Evolutionary conservation across 2,329 filamentous ascomycete species (phyloP), one percentile per base, ranked within the genome.

Genomic region (Trichoderma semiorbis): DNA sequence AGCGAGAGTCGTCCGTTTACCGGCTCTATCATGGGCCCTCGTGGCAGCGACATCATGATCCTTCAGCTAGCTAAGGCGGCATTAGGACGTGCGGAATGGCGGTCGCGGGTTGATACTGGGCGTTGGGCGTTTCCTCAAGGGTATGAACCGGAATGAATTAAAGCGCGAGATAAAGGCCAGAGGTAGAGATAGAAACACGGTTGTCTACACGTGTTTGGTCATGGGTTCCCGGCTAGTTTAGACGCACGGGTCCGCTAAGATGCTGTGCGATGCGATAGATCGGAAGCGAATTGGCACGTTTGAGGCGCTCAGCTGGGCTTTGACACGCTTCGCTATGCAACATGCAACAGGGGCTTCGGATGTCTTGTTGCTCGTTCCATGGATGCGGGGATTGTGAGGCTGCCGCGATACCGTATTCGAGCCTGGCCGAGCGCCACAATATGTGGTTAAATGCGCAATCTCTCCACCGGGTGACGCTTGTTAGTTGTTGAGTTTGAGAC

Each of bases 1-100:
- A 74, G 64, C 5, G 80, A 82, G 50, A 78, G 79, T 12, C 74
- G 74, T 2, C 77, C 80, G 3, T 71, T 82, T 5, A 80, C 77
- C 18, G 75, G 76, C 34, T 79, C 79, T 28, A 34, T 82, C 10
- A 71, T 81, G 24, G 78, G 80, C 2, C 55, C 76, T 5, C 72
- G 62, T 7, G 78, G 77, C 4, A 75, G 78, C 53, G 79, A 79
- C 18, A 21, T 76, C 2, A 73, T 72, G 36, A 69, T 79, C 21
- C 70, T 81, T 28, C 73, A 78, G 50, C 69, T 80, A 7, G 75
- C 80, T 28, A 73, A 79, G 62, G 73, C 77, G 36, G 76, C 78
- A 1, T 73, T 82, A 10, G 74, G 77, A 36, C 72, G 73, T 18
- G 78, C 74, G 1, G 72, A 72, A n/a, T 78, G 79, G 76, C 76